Evolutionary conservation across 2,329 filamentous ascomycete genomes (phyloP), one percentile per base, ranked within the genome.

Genomic region (Alternaria solani): DNA sequence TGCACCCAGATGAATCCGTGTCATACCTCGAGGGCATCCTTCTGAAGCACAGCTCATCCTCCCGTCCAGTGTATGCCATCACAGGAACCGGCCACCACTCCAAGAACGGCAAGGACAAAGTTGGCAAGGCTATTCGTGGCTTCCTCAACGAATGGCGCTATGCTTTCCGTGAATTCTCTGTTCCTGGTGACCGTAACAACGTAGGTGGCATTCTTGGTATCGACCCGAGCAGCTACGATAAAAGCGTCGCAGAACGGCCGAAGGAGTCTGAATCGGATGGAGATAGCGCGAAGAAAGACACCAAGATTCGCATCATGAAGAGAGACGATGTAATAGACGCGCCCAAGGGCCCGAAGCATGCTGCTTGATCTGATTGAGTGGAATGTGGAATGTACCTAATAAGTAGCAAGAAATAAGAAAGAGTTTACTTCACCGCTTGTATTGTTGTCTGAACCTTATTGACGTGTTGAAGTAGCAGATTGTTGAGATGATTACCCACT

Each of bases 101-200:
- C 78, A 98, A 98, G 83, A 97, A 97, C 75, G 94, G 95, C 72
- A 98, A 98, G 79, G 95, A 99, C 80, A 99, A 99, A 81, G 92
- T 99, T 36, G 94, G 94, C 75, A 97, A 96, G 81, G 93, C 94
- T 1, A 89, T 98, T 63, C 90, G 95, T 55, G 88, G 87, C 67
- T 98, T 96, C 81, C 83, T 99, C 56, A 96, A 94, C 75, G 94
- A 98, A 77, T 97, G 94, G 93, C 88, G 92, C 64, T 99, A 97
- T 76, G 91, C 92, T 0, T 99, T 94, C 80, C 90, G 94, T 55
- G 95, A 99, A 80, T 99, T 99, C 79, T 95, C 91, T 38, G 94
- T 97, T 9, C 93, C 94, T 2, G 94, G 94, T n/a, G 95, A 98
- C 78, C 87, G 93, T 81, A 94, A 93, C 60, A 94, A 95, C 43